Conservation (phyloP, 2,329 filamentous ascomycete genomes). For the Penicillium sp. region DNA sequence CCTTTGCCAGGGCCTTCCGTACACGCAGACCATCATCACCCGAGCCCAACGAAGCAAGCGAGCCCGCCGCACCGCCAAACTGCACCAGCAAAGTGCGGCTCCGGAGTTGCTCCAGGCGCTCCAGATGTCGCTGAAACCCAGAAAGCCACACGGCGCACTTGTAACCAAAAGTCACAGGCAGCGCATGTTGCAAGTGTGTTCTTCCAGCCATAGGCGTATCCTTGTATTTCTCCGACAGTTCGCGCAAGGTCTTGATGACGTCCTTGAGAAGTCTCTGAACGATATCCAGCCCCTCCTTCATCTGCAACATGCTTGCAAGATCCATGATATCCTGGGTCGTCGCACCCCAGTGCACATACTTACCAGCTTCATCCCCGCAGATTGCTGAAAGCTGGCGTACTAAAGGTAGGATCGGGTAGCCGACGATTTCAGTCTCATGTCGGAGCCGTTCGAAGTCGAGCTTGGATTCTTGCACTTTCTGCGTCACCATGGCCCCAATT, state of each 20-base stretch:
- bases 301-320: conserved; percentile 50
- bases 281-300: conserved; percentile 48
- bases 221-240: conserved; percentile 44
- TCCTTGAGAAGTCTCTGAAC: conserved; percentile 44
- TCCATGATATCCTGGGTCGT: conserved; percentile 60
- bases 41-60: conserved; percentile 50
- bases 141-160: conserved; percentile 55
- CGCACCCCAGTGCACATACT: conserved; percentile 55
- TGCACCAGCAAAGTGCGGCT: conserved; percentile 49
- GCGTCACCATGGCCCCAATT: conserved; percentile 35
- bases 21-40: conserved; percentile 48
- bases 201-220: conserved; percentile 55
- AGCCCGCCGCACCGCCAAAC: conserved; percentile 54
- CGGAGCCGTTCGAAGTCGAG: conserved; percentile 45
- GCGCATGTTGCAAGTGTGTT: conserved; percentile 55
- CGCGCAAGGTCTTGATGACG: conserved; percentile 42
- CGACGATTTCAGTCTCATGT: conserved; percentile 49
- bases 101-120: conserved; percentile 47
- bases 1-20: conserved; percentile 46
- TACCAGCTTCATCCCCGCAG: conserved; percentile 31
- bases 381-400: conserved; percentile 46
- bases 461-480: conserved; percentile 28
- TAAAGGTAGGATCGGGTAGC: conserved; percentile 51
- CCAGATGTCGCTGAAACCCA: conserved; percentile 46
- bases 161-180: conserved; percentile 55